Base-by-base conservation (phyloP, 306 rosid genomes). In the Fragaria vesca region DNA sequence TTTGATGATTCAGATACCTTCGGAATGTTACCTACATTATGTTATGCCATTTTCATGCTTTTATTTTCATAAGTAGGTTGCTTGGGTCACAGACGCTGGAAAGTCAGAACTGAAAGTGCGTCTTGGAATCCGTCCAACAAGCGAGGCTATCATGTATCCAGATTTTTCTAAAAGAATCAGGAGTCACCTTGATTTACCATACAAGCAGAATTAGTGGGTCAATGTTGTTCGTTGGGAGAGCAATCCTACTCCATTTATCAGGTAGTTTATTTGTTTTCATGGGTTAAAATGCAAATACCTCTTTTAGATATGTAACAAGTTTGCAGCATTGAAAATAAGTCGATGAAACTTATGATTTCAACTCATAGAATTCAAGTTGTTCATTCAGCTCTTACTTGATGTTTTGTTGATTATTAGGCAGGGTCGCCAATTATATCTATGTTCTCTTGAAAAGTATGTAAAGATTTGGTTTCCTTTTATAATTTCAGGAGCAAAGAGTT, bases 121-220 rank as follows among this genome's bases (percentile, higher is more conserved):
- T 12, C 86, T 93, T 45, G 98, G 97, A 18, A 92, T 95, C 85
- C 97, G 98, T 32, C 98, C 98, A 28, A 95, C 98, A 8, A 95
- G 98, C 78, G 98, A 95, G 83, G 93, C 97, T 43, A 97, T 95
- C 76, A 95, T 95, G 98, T 95, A 92, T 82, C 98, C 98, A 3
- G 93, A 90, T 88, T 95, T 86, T 85, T 91, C 98, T 15, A 95
- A 95, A 82, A 92, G 97, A 97, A 88, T 95, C 26, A 92, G 98
- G 83, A 97, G 98, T 75, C 98, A 95, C 63, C 93, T 97, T 18
- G 98, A 95, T 80, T 80, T 95, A 83, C 99, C 99, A 58, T 61
- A 91, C 86, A 95, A 83, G 83, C 92, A 92, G 69, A 95, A 95
- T 82, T 97, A 95, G 83, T 95, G 99, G 99, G 93, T 97, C 82